These are phyloP conservation scores for Chloromonas sp. DNA, from an alignment of 163 green algal species.

Conservation along the genomic window DNA sequence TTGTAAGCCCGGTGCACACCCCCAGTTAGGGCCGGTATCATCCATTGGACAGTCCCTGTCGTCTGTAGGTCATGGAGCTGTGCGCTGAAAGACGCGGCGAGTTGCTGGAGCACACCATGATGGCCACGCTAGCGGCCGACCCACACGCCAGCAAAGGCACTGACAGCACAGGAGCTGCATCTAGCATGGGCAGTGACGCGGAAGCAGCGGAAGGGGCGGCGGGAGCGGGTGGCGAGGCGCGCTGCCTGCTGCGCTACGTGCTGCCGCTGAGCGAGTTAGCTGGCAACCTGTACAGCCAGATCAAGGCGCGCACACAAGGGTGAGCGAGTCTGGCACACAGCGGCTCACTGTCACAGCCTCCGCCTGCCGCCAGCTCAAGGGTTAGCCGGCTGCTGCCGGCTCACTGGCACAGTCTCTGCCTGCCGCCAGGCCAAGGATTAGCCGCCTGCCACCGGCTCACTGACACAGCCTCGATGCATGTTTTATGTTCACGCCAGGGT, in stretches of 20 bases:
- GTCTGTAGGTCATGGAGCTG: constrained; percentile 72
- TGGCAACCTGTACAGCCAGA: constrained; percentile 77
- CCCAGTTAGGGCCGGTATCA: too few species aligned
- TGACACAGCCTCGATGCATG: too few species aligned
- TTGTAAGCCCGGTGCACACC: constrained; percentile 49
- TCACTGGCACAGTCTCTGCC: too few species aligned
- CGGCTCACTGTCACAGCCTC: too few species aligned
- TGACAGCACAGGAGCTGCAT: not conserved
- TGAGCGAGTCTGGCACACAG: constrained; percentile 3
- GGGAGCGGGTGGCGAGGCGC: not conserved
- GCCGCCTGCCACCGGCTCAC: too few species aligned
- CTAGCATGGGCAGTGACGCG: not conserved
- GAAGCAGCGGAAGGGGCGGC: not conserved
- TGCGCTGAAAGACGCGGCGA: constrained; percentile 61
- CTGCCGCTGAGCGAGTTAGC: constrained; percentile 87
- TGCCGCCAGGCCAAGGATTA: too few species aligned
- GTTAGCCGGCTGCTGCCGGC: too few species aligned
- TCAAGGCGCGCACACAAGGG: constrained; percentile 78
- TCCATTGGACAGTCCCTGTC: too few species aligned
- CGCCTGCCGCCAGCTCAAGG: too few species aligned
- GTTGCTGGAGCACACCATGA: constrained; percentile 57
- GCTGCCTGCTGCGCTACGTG: constrained; percentile 58
- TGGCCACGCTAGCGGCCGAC: constrained; percentile 19
- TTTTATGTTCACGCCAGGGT: too few species aligned
- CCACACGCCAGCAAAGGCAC: not conserved